Base-by-base conservation (phyloP, 192 early-diverging fungal genomes). In the Coemansia sp. region DNA sequence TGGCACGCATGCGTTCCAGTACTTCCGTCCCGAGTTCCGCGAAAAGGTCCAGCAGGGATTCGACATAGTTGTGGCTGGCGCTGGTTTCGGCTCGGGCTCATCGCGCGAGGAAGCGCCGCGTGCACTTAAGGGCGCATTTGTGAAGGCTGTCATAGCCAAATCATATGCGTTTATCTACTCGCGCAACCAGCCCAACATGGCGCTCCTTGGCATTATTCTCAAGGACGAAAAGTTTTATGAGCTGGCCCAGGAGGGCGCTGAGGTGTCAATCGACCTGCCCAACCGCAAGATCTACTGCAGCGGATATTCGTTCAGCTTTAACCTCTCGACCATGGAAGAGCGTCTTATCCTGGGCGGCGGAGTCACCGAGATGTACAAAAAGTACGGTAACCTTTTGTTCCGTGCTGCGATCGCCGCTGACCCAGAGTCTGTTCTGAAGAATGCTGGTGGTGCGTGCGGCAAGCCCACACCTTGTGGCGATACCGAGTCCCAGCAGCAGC, bases 131-230 rank as follows among this genome's bases (percentile, higher is more conserved):
- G 90, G 87, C 49, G 83, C 85, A 22, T 78, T 79, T 29, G 67
- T 92, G 59, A 86, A 92, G 81, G 89, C 88, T 20, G 90, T 92
- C 25, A 91, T 92, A 64, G 90, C 90, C 41, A 92, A 90, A 77
- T 89, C 88, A 35, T 92, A 86, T 67, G 89, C 90, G 0, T 92
- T 89, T 67, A 92, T 92, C 73, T 92, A 92, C 71, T 84, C 85
- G 56, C 87, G 90, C 74, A 92, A 92, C 85, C 90, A 92, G 83
- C 85, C 87, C 70, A 92, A 92, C 76, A 88, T 89, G 86, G 87
- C 88, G n/a, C 84, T 92, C 13, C 83, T 91, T 55, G 90, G 90
- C 63, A 87, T 92, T 50, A 85, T 86, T 25, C 76, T 92, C 54
- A 84, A 80, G 46, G 88, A 92, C 69, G 89, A 91, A 15, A 76